Evolutionary conservation across 768 basidiomycete species (phyloP).

Genomic region (Plicaturopsis crispa): DNA sequence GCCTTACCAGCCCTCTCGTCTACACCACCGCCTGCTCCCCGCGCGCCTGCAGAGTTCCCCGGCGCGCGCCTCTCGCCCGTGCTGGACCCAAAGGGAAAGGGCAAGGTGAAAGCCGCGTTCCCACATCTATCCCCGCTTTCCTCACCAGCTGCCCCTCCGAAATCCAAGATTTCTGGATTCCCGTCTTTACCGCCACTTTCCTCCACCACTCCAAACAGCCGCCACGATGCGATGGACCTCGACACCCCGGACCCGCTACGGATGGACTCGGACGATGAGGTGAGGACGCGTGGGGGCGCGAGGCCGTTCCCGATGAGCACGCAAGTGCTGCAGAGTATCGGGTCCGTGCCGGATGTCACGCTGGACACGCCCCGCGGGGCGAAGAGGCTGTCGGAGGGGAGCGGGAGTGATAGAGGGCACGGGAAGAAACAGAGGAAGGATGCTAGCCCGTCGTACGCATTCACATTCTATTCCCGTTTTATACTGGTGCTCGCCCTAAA

Average conservation of each 20-base stretch:
- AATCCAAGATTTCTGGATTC: not conserved
- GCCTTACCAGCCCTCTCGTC: no score
- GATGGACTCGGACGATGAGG: not conserved
- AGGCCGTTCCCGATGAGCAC: constrained; percentile 44
- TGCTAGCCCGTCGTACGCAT: constrained; percentile 1
- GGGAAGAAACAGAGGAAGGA: constrained; percentile 18
- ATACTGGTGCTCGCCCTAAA: no score
- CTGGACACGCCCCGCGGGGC: constrained; percentile 5
- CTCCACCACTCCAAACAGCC: not conserved
- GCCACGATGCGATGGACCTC: not conserved
- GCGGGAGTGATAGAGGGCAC: constrained; percentile 19
- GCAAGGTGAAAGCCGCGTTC: no score
- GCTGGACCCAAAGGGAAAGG: no score
- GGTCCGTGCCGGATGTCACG: constrained; percentile 17
- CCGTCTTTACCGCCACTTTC: not conserved
- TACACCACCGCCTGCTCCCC: no score
- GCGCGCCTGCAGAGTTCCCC: no score
- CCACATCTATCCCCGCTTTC: no score
- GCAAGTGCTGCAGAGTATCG: constrained; percentile 31
- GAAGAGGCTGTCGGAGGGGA: constrained; percentile 27
- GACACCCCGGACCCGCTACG: not conserved
- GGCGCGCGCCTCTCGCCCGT: no score
- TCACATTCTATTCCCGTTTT: constrained; percentile 11
- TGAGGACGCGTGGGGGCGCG: not conserved
- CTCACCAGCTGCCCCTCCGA: not conserved